Base-by-base conservation (phyloP, 495 filamentous ascomycete genomes). In the Neurospora sp. region DNA sequence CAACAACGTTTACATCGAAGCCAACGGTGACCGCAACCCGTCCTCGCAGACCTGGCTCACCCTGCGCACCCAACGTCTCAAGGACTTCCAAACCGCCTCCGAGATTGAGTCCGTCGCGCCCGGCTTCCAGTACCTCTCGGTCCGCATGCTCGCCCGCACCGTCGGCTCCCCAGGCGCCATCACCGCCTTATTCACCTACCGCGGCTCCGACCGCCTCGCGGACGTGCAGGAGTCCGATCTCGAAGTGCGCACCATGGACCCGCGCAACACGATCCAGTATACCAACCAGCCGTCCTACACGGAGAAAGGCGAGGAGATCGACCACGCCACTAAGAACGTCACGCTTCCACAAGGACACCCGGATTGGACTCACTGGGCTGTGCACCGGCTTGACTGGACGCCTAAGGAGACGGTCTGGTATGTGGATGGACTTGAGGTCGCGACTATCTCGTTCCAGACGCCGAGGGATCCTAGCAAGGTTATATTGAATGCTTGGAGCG, bases 401-500 rank as follows among this genome's bases (percentile, higher is more conserved):
- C 81, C 87, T 0, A 82, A 82, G 3, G 74, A 76, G 39, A 92
- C 86, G n/a, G 85, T 83, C 16, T 94, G 92, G 92, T 94, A 85
- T 73, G 86, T 92, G 41, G 85, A 94, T 78, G 86, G 85, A 8
- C 72, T 82, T 39, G 78, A 87, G 41, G 85, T 89, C 12, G 85
- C 88, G 4, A 84, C 84, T 44, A 92, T 90, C 70, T 84, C 84
- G 10, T 92, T 91, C 77, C 86, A 89, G 23, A 87, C 89, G 9
- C 92, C 92, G 0, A 82, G 83, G 40, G 81, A 86, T 42, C 84
- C 88, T 35, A 88, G 87, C 72, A 84, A 87, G 70, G 74, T 94
- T 27, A 87, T 91, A 5, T 77, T 94, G 46, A 94, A 94, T 74
- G 86, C 92, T 41, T 94, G 92, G 92, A 91, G 90, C 78, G 89